These are phyloP conservation scores for Delphinella strobiligena DNA, from an alignment of 2,329 filamentous ascomycete genomes.

Conservation along the genomic window DNA sequence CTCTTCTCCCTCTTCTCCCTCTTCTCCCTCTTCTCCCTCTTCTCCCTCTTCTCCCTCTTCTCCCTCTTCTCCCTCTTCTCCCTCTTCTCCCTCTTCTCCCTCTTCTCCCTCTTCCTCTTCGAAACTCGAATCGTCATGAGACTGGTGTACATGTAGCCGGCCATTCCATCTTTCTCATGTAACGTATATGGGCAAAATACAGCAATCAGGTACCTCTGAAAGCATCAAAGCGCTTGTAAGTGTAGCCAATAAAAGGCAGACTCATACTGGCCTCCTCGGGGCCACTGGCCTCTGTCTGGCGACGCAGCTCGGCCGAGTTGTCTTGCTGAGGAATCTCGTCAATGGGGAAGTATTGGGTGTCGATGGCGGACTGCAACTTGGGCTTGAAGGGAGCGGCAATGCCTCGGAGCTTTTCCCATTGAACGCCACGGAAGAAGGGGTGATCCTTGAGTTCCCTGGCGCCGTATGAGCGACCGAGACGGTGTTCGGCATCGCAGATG, in stretches of 20 bases:
- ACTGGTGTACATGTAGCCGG: not conserved
- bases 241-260: slow-evolving; percentile 90
- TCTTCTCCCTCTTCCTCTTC: slow-evolving; percentile 7
- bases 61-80: slow-evolving; percentile 2
- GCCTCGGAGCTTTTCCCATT: slow-evolving; percentile 82
- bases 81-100: slow-evolving; percentile 4
- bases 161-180: not conserved
- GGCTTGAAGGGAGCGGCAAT: slow-evolving; percentile 96
- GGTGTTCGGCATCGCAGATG: slow-evolving; percentile 86
- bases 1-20: not conserved
- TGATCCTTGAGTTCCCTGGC: slow-evolving; percentile 89
- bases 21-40: not conserved
- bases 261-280: slow-evolving; percentile 90
- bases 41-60: not conserved
- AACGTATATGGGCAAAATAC: not conserved
- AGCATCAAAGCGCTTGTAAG: slow-evolving; percentile 89
- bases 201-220: slow-evolving; percentile 31
- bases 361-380: slow-evolving; percentile 80
- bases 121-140: not conserved
- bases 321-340: slow-evolving; percentile 97
- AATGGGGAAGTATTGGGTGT: slow-evolving; percentile 96
- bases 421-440: slow-evolving; percentile 91
- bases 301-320: slow-evolving; percentile 75
- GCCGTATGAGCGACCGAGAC: slow-evolving; percentile 69
- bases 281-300: slow-evolving; percentile 63